Evolutionary conservation across 2,329 filamentous ascomycete species (phyloP), one percentile per base, ranked within the genome.

Genomic region (Cercospora beticola): DNA sequence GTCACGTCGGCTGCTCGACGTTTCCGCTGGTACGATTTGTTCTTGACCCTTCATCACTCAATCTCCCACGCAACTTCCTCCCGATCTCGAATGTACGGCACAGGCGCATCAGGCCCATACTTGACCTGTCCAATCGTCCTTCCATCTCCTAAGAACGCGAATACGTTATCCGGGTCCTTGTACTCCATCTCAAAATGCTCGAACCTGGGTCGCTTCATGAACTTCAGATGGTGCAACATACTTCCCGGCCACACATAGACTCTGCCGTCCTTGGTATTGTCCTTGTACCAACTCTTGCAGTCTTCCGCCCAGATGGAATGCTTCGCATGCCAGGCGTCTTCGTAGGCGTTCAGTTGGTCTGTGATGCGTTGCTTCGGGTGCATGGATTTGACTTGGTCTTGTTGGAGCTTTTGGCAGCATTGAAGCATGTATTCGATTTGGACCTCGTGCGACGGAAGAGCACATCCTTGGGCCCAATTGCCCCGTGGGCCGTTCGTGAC

Each of bases 101-200:
- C 69, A 26, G 67, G 67, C 3, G 60, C 65, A 31, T 72, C 67
- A 5, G 70, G 46, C 3, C 70, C 72, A 67, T 70, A 69, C 58
- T 75, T 74, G n/a, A 68, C 62, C 59, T 70, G 63, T 1, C 67
- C 60, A 40, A 72, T 76, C 5, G 82, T 82, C 70, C 81, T 82
- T 1, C 83, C 83, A 72, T 84, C 83, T 0, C 83, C 83, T 79
- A 85, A 78, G 70, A 84, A 84, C 26, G 77, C 68, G 70, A 82
- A 85, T 6, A 78, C 75, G 71, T 85, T 85, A 31, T 71, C 72
- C 9, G 72, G 59, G 18, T 78, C 80, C 58, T 77, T 75, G 69
- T 85, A 85, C 62, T 76, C 76, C 43, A 85, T 79, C 10, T 85
- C 80, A 69, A 82, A 85, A 70, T 86, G 82, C 72, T 86, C 83